phyloP scores from a whole-genome alignment of 2,329 filamentous ascomycete genomes.

The Coniella lustricola region DNA sequence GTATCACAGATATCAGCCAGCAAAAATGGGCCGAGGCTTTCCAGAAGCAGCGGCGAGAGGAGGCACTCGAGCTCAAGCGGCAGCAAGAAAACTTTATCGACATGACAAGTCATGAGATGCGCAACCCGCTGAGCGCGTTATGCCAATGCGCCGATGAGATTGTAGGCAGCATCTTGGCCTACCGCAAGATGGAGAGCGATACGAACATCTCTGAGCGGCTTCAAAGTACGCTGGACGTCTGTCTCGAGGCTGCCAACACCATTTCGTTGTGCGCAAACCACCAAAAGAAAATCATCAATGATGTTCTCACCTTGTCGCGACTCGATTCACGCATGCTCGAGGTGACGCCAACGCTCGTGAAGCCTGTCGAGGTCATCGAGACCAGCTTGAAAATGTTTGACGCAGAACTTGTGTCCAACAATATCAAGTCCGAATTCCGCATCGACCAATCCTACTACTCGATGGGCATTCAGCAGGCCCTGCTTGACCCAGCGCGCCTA shows the following conservation, averaged over 20 bases:
- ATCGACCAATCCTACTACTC: slow-evolving; percentile 61
- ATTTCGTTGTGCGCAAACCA: slow-evolving; percentile 75
- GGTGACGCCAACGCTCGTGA: slow-evolving; percentile 62
- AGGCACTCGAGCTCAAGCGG: slow-evolving; percentile 72
- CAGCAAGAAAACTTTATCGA: slow-evolving; percentile 68
- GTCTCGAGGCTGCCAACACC: slow-evolving; percentile 71
- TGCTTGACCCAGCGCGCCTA: slow-evolving; percentile 66
- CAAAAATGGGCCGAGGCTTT: slow-evolving; percentile 81
- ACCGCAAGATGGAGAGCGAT: slow-evolving; percentile 22
- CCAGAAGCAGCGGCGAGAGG: slow-evolving; percentile 69
- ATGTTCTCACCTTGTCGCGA: slow-evolving; percentile 67
- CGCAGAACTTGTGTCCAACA: slow-evolving; percentile 63
- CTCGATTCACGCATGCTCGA: slow-evolving; percentile 68
- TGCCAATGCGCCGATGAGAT: slow-evolving; percentile 74
- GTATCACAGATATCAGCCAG: slow-evolving; percentile 77
- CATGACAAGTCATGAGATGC: slow-evolving; percentile 69
- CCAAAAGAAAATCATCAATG: slow-evolving; percentile 72
- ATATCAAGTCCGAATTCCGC: slow-evolving; percentile 63
- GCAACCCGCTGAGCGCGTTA: slow-evolving; percentile 68
- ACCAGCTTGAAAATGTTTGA: slow-evolving; percentile 73
- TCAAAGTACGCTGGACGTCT: slow-evolving; percentile 43
- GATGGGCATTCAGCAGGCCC: slow-evolving; percentile 63
- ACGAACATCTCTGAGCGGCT: slow-evolving; percentile 31
- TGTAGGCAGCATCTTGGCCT: slow-evolving; percentile 38
- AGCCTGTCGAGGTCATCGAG: slow-evolving; percentile 59